A percentile compares a stretch with the other conserved stretches of the same genome.
Evolutionary conservation across 78 protist genomes (phyloP).

Genomic region (Bigelowiella natans): DNA sequence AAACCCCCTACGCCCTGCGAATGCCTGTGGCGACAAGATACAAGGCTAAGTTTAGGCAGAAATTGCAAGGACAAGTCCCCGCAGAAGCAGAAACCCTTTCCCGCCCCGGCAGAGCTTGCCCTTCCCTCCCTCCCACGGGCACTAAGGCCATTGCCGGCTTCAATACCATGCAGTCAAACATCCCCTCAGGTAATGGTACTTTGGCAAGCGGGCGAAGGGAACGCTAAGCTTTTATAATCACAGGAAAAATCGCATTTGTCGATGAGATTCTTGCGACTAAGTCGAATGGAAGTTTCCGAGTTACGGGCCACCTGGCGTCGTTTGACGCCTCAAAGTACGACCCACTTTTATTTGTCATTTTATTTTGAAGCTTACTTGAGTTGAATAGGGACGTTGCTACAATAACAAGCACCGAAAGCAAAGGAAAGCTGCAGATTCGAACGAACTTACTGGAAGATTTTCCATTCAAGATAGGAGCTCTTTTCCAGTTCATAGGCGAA

Average conservation of each 20-base stretch:
- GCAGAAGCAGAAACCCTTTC: too few relatives aligned
- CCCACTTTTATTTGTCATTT: not conserved
- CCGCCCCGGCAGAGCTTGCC: too few relatives aligned
- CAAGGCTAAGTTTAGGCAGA: too few relatives aligned
- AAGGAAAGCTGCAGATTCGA: not conserved
- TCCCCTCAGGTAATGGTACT: too few relatives aligned
- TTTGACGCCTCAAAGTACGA: not conserved
- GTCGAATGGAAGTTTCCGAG: not conserved
- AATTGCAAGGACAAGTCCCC: too few relatives aligned
- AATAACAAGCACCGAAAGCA: not conserved
- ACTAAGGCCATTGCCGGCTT: too few relatives aligned
- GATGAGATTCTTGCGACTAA: not conserved
- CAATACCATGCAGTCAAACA: too few relatives aligned
- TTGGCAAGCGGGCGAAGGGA: too few relatives aligned
- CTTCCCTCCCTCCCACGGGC: too few relatives aligned
- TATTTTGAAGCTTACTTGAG: not conserved
- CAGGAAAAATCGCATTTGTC: not conserved
- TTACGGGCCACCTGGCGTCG: not conserved
- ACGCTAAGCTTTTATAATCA: too few relatives aligned
- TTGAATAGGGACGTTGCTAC: not conserved
- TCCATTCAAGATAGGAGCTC: not conserved
- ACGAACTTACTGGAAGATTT: not conserved
- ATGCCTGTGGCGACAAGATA: too few relatives aligned
- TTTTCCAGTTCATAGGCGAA: not conserved
- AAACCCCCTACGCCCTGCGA: too few relatives aligned